Conservation (phyloP, 2,329 filamentous ascomycete genomes). For the Chaetothyriales sp. region DNA sequence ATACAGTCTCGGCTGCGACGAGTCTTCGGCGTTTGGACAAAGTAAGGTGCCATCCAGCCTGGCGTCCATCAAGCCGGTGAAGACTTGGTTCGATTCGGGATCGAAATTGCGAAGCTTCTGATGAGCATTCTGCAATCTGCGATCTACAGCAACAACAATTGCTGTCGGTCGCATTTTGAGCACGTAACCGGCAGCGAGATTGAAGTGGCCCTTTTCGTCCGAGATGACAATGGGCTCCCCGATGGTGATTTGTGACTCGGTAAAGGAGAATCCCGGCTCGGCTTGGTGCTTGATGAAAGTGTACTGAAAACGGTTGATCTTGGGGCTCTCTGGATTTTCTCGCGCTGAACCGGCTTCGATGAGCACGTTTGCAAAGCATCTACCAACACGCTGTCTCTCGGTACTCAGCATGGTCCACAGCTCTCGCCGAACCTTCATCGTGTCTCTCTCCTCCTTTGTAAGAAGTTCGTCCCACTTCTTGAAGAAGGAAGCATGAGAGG, state of each 20-base stretch:
- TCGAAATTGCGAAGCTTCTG: slow-evolving; percentile 65
- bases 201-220: slow-evolving; percentile 89
- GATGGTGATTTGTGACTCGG: slow-evolving; percentile 73
- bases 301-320: slow-evolving; percentile 87
- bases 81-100: slow-evolving; percentile 63
- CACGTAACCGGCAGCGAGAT: slow-evolving; percentile 82
- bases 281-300: slow-evolving; percentile 60
- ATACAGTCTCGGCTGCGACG: slow-evolving; percentile 43
- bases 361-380: slow-evolving; percentile 79
- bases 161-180: slow-evolving; percentile 59
- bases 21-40: slow-evolving; percentile 10
- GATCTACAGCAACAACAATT: slow-evolving; percentile 81
- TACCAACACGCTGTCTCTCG: slow-evolving; percentile 74
- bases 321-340: slow-evolving; percentile 56
- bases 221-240: slow-evolving; percentile 95
- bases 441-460: slow-evolving; percentile 86
- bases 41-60: slow-evolving; percentile 1
- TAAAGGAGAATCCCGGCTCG: slow-evolving; percentile 59
- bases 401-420: slow-evolving; percentile 90
- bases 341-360: slow-evolving; percentile 63
- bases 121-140: slow-evolving; percentile 74
- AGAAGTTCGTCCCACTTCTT: slow-evolving; percentile 86
- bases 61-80: slow-evolving; percentile 74
- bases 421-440: slow-evolving; percentile 74
- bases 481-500: slow-evolving; percentile 69